Conservation (phyloP, 306 rosid species). For the Medicago ruthenica region DNA sequence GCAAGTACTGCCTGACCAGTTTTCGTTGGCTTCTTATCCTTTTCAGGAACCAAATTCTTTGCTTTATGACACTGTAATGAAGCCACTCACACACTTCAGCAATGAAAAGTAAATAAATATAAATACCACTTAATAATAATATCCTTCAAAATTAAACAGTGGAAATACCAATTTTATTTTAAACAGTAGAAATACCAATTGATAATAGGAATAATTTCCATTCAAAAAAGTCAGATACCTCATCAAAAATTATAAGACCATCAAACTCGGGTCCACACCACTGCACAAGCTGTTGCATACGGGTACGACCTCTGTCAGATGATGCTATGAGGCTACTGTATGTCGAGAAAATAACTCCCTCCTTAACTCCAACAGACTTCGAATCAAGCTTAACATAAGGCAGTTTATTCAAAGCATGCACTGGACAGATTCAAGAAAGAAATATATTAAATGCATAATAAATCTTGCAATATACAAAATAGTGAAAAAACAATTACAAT, state of each 20-base stretch:
- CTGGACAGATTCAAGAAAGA: conserved; percentile 55
- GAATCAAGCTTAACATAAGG: conserved; percentile 98
- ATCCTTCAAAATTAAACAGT: conserved; percentile 7
- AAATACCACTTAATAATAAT: conserved; percentile 2
- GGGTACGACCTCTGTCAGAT: conserved; percentile 90
- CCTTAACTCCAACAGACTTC: conserved; percentile 83
- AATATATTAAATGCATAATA: conserved; percentile 37
- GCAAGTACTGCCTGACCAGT: conserved; percentile 98
- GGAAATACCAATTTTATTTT: conserved; percentile 12
- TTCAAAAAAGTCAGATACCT: conserved; percentile 50
- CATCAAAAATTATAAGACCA: conserved; percentile 88
- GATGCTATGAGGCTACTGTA: conserved; percentile 96
- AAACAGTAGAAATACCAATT: conserved; percentile 15
- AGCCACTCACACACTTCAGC: conserved; percentile 56
- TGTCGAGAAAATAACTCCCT: conserved; percentile 91
- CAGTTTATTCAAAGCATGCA: conserved; percentile 95
- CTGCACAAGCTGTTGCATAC: conserved; percentile 90
- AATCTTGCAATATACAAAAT: conserved; percentile 13
- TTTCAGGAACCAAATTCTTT: conserved; percentile 94
- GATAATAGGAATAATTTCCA: conserved; percentile 31
- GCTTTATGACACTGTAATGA: conserved; percentile 96
- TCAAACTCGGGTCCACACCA: conserved; percentile 90
- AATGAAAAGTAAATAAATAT: conserved; percentile 46
- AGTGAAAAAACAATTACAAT: not conserved
- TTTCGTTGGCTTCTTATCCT: conserved; percentile 92